Conservation (phyloP, 441 rosid species). For the Pelargonium citronellum region DNA sequence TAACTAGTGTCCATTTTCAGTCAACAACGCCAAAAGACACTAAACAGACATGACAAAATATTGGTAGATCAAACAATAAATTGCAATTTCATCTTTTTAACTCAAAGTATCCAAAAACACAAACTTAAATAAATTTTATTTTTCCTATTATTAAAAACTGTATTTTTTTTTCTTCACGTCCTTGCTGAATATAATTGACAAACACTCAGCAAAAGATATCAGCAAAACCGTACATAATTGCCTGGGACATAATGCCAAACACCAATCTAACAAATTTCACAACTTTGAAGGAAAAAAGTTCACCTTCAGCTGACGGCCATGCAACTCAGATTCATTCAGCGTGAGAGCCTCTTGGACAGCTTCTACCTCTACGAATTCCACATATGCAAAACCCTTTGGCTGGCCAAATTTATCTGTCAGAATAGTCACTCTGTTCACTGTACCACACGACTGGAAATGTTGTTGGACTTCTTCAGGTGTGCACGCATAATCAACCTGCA, state of each 20-base stretch:
- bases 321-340: slow-evolving; percentile 67
- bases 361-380: slow-evolving; percentile 65
- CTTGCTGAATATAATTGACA: background rate
- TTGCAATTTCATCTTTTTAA: too few species aligned
- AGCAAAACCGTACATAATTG: background rate
- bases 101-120: too few species aligned
- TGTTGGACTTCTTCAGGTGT: slow-evolving; percentile 84
- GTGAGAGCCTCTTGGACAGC: slow-evolving; percentile 63
- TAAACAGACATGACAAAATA: background rate
- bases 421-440: slow-evolving; percentile 70
- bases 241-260: background rate
- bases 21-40: background rate
- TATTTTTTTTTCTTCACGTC: background rate
- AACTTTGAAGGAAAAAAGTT: slow-evolving; percentile 10
- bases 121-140: too few species aligned
- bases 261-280: background rate
- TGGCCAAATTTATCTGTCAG: slow-evolving; percentile 79
- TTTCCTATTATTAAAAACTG: too few species aligned
- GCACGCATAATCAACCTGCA: slow-evolving; percentile 69
- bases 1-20: too few species aligned
- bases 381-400: slow-evolving; percentile 79
- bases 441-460: slow-evolving; percentile 80
- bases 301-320: slow-evolving; percentile 77
- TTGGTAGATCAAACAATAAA: background rate
- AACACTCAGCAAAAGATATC: too few species aligned